phyloP scores from a whole-genome alignment of 1,284 basidiomycete genomes.

The Moesziomyces sp. region DNA sequence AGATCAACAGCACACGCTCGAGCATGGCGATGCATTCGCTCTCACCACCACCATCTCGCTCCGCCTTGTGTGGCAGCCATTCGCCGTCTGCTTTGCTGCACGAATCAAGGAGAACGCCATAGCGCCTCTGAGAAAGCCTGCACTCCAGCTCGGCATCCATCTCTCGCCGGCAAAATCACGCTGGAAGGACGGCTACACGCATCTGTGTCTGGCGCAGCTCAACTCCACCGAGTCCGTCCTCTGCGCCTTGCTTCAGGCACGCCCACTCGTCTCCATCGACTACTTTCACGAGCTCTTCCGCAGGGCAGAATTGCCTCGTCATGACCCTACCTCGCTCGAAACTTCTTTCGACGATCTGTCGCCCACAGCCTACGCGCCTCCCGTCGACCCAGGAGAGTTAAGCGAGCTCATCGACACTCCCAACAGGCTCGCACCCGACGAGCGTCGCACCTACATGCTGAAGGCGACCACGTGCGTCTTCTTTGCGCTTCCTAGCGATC shows the following conservation, averaged over 20 bases:
- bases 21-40: slow-evolving; percentile 33
- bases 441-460: slow-evolving; percentile 44
- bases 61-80: slow-evolving; percentile 38
- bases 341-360: slow-evolving; percentile 34
- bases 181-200: slow-evolving; percentile 45
- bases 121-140: slow-evolving; percentile 15
- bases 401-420: slow-evolving; percentile 11
- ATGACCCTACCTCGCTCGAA: slow-evolving; percentile 43
- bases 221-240: slow-evolving; percentile 47
- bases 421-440: slow-evolving; percentile 26
- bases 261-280: slow-evolving; percentile 38
- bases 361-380: slow-evolving; percentile 28
- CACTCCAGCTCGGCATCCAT: slow-evolving; percentile 28
- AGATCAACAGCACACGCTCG: slow-evolving; percentile 23
- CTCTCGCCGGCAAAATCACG: slow-evolving; percentile 41
- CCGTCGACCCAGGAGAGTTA: slow-evolving; percentile 31
- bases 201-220: slow-evolving; percentile 40
- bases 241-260: slow-evolving; percentile 31
- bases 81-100: slow-evolving; percentile 44
- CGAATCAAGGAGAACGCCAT: slow-evolving; percentile 33
- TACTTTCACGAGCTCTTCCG: slow-evolving; percentile 49
- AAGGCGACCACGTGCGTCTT: slow-evolving; percentile 49
- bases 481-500: slow-evolving; percentile 33
- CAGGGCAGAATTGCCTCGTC: slow-evolving; percentile 28
- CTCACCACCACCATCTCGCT: slow-evolving; percentile 49